These are phyloP conservation scores for Musa beccarii DNA, from an alignment of 176 grass and related monocot genomes.

Conservation along the genomic window DNA sequence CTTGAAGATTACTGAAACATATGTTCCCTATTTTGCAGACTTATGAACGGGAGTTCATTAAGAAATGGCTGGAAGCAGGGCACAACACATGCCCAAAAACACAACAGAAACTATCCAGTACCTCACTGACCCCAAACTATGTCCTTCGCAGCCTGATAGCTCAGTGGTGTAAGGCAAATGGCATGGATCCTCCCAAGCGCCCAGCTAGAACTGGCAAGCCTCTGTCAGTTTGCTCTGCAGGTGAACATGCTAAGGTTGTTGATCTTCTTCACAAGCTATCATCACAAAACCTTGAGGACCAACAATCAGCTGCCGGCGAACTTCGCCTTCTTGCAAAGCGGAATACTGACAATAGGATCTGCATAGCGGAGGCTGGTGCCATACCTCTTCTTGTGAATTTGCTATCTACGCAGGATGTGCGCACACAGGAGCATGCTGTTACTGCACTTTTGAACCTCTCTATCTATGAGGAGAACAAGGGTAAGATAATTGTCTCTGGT, in stretches of 20 bases:
- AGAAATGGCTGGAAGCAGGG: slow-evolving; percentile 17
- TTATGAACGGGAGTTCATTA: slow-evolving; percentile 16
- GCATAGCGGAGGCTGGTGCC: slow-evolving; percentile 15
- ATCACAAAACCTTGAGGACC: slow-evolving; percentile 14
- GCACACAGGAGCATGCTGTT: slow-evolving; percentile 19
- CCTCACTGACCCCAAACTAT: slow-evolving; percentile 15
- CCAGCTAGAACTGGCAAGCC: slow-evolving; percentile 6
- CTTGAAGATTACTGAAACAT: background rate
- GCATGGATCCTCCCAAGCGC: slow-evolving; percentile 10
- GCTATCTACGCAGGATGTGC: background rate
- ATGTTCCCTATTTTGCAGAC: slow-evolving; percentile 4
- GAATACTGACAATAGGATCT: slow-evolving; percentile 10
- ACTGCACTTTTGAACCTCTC: slow-evolving; percentile 22
- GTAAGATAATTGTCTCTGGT: slow-evolving; percentile 6
- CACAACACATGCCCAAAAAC: slow-evolving; percentile 18
- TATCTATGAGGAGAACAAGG: slow-evolving; percentile 21
- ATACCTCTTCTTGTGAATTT: slow-evolving; percentile 23
- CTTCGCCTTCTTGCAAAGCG: slow-evolving; percentile 18
- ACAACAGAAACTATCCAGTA: slow-evolving; percentile 8
- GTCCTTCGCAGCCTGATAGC: slow-evolving; percentile 18
- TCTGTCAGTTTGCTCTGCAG: background rate
- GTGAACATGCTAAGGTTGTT: slow-evolving; percentile 12
- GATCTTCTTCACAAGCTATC: slow-evolving; percentile 10
- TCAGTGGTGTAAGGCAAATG: slow-evolving; percentile 19
- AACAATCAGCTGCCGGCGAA: slow-evolving; percentile 11